Evolutionary conservation across 495 filamentous ascomycete species (phyloP), one percentile per base, ranked within the genome.

Genomic region (Sphaerosporella brunnea): DNA sequence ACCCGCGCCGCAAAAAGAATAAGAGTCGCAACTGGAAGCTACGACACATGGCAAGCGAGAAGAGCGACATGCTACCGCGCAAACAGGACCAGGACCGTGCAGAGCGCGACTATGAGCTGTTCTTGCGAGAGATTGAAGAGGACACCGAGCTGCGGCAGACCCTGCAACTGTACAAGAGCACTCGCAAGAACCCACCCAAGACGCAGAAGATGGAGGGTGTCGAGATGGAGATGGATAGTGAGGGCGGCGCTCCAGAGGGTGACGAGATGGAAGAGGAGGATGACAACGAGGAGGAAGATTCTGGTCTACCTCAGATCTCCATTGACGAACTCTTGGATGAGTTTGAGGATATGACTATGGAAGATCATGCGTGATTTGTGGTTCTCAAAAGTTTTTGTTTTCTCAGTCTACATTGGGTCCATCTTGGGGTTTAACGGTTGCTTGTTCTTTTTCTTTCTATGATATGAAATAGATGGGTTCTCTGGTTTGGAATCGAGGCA

Each of bases 101-200:
- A 59, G 92, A 96, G 53, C 70, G 74, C 32, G 90, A 99, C 63
- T 96, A 85, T 61, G 92, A 99, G 69, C 76, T 82, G 76, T 99
- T 99, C 75, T 66, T 99, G 66, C 75, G 82, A 34, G 92, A 96
- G 64, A 80, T 99, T 9, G 92, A 99, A 64, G 86, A 94, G 61
- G 92, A 99, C 61, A 70, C 78, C 32, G 92, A 99, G 54, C 69
- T 99, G 42, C 71, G 88, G 23, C 67, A 74, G 42, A 85, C 84
- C 3, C 62, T 96, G 58, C 80, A 82, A 45, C 56, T 99, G 56
- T 99, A 93, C 65, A 94, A 93, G 69, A 66, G 65, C 39, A 65
- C 71, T 47, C 64, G 72, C 39, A 60, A 58, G 50, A 63, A 64
- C 35, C 58, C 50, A 38, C 50, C 50, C 8, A 62, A 61, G 35